A percentile compares a stretch with the other conserved stretches of the same genome.
Evolutionary conservation across 2,329 filamentous ascomycete species (phyloP).

Genomic region (Botrytis medusae): DNA sequence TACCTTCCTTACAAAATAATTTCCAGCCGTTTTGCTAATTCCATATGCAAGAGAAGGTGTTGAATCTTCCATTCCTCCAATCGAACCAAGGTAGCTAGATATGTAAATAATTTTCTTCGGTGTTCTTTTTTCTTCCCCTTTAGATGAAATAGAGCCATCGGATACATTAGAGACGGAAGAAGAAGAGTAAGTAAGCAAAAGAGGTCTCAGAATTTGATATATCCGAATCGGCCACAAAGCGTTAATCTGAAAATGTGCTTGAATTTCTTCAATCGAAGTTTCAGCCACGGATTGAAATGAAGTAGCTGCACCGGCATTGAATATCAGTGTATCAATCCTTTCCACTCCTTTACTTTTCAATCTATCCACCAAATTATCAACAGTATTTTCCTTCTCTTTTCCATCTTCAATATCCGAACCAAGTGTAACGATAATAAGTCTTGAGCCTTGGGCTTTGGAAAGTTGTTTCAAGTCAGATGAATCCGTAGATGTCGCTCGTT

Average conservation of each 20-base stretch:
- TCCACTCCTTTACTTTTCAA: constrained; percentile 38
- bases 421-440: not conserved
- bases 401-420: not conserved
- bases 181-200: constrained; percentile 40
- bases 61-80: constrained; percentile 26
- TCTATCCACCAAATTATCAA: not conserved
- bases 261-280: not conserved
- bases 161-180: not conserved
- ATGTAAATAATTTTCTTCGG: constrained; percentile 44
- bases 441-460: not conserved
- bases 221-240: constrained; percentile 45
- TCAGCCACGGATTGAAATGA: constrained; percentile 28
- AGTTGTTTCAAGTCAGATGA: constrained; percentile 4
- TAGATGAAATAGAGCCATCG: too few relatives aligned
- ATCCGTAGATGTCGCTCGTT: constrained; percentile 37
- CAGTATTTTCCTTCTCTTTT: accelerated
- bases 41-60: constrained; percentile 43
- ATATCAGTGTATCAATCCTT: constrained; percentile 50
- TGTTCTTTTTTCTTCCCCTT: constrained; percentile 22
- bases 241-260: constrained; percentile 45
- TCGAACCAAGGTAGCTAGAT: constrained; percentile 35
- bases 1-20: constrained; percentile 42
- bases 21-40: constrained; percentile 44
- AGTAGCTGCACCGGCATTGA: constrained; percentile 49
- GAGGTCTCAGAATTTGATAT: constrained; percentile 46